A percentile compares a stretch with the other conserved stretches of the same genome.
Conservation (phyloP, 495 filamentous ascomycete species). For the Hyaloscypha finlandica region DNA sequence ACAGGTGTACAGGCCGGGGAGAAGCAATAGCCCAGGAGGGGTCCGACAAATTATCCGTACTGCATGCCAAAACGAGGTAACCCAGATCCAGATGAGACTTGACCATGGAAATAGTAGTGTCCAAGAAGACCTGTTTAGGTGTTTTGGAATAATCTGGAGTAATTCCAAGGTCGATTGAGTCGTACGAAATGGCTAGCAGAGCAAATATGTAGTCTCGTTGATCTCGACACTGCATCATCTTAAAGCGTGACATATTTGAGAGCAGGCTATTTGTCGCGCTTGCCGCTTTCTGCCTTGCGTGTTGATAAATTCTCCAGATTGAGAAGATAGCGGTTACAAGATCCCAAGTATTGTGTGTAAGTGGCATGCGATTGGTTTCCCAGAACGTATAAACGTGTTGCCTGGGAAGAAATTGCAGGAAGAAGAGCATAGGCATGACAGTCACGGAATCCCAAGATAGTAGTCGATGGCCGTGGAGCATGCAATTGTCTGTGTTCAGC, state of each 20-base stretch:
- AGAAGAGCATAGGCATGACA: neutral
- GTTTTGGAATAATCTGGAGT: constrained; percentile 2
- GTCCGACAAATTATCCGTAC: neutral
- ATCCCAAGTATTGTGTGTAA: neutral
- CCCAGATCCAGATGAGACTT: too few relatives aligned
- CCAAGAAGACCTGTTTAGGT: neutral
- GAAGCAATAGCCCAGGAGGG: neutral
- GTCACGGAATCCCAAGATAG: constrained; percentile 1
- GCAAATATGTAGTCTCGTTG: constrained; percentile 24
- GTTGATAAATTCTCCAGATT: too few relatives aligned
- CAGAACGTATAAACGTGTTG: neutral
- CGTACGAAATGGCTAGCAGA: constrained; percentile 24
- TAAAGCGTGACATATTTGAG: neutral
- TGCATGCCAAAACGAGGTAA: neutral
- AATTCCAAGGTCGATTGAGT: neutral
- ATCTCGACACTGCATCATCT: too few relatives aligned
- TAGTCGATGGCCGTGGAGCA: constrained; percentile 8
- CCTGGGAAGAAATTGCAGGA: neutral
- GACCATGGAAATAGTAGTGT: neutral
- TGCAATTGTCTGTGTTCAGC: neutral
- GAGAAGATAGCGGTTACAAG: neutral
- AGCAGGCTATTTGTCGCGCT: neutral
- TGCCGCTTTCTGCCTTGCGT: too few relatives aligned
- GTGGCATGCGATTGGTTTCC: too few relatives aligned
- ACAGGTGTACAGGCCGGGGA: too few relatives aligned